phyloP scores from a whole-genome alignment of 352 stramenopile species.

The Phytophthora ohioensis region DNA sequence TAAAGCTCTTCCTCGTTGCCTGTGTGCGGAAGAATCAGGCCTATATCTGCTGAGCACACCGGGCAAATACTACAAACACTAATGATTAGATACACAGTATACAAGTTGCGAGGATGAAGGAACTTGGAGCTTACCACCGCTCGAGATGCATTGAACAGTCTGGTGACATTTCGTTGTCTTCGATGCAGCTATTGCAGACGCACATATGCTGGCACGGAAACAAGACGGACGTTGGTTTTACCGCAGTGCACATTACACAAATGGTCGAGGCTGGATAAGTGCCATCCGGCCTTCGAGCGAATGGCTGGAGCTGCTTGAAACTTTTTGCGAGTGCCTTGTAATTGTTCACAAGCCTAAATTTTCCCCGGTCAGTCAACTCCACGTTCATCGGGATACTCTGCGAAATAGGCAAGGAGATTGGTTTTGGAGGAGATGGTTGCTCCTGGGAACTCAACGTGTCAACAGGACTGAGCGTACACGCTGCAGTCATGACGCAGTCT shows the following conservation, averaged over 20 bases:
- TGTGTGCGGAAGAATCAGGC: conserved; percentile 59
- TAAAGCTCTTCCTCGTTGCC: conserved; percentile 60
- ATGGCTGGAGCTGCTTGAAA: conserved; percentile 57
- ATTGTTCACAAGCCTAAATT: conserved; percentile 50
- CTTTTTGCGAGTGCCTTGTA: conserved; percentile 54
- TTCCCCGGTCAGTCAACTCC: conserved; percentile 5
- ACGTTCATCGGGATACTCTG: conserved; percentile 13
- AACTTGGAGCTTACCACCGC: conserved; percentile 38
- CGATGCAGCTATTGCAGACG: conserved; percentile 62
- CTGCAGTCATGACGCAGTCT: background rate
- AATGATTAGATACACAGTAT: conserved; percentile 6
- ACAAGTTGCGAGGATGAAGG: background rate
- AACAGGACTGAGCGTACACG: background rate
- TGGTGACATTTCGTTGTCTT: conserved; percentile 45
- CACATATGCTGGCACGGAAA: conserved; percentile 67
- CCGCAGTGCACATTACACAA: conserved; percentile 52
- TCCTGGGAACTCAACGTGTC: background rate
- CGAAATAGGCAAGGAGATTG: conserved; percentile 6
- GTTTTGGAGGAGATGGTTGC: conserved; percentile 4
- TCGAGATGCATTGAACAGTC: conserved; percentile 24
- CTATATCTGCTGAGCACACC: conserved; percentile 62
- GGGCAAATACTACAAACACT: conserved; percentile 51
- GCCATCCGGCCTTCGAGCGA: conserved; percentile 48
- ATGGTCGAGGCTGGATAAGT: conserved; percentile 40
- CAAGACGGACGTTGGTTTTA: conserved; percentile 26